These are phyloP conservation scores for Tricholoma hemisulphureum DNA, from an alignment of 768 basidiomycete species.

Conservation along the genomic window DNA sequence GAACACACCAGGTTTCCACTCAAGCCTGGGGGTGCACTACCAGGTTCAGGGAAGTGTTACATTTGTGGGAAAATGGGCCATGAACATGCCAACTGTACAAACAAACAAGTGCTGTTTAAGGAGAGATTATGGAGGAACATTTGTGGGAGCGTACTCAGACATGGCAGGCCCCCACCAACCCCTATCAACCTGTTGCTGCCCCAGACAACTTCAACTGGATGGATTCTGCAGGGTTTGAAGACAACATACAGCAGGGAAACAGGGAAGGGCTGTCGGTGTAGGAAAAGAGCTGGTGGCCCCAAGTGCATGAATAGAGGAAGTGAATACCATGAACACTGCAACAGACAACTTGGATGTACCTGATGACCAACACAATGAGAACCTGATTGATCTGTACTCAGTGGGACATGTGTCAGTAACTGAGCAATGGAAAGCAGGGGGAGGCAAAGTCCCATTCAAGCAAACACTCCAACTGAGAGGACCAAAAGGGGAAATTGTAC, in stretches of 20 bases:
- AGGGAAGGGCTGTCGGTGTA: no score
- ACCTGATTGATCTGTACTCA: no score
- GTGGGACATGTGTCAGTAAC: neutral
- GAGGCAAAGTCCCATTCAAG: constrained; percentile 17
- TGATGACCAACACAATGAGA: neutral
- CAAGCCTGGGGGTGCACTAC: neutral
- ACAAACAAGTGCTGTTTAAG: neutral
- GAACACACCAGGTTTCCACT: neutral
- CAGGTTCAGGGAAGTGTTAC: no score
- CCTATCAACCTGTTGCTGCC: neutral
- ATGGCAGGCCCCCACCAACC: neutral
- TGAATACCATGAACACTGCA: neutral
- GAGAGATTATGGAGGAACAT: neutral
- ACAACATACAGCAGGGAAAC: constrained; percentile 8
- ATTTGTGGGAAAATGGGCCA: neutral
- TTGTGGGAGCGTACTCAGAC: neutral
- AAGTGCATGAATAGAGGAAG: neutral
- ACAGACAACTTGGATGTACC: neutral
- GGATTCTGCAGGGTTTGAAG: no score
- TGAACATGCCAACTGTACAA: neutral
- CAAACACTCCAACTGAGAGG: no score
- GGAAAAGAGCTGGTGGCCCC: no score
- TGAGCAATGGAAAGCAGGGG: neutral
- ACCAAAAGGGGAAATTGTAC: constrained; percentile 16
- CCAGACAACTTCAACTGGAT: neutral